Percentiles rank a stretch among this genome's conserved stretches.
phyloP scores from a whole-genome alignment of 78 protist genomes.

The Salpingoeca rosetta region DNA sequence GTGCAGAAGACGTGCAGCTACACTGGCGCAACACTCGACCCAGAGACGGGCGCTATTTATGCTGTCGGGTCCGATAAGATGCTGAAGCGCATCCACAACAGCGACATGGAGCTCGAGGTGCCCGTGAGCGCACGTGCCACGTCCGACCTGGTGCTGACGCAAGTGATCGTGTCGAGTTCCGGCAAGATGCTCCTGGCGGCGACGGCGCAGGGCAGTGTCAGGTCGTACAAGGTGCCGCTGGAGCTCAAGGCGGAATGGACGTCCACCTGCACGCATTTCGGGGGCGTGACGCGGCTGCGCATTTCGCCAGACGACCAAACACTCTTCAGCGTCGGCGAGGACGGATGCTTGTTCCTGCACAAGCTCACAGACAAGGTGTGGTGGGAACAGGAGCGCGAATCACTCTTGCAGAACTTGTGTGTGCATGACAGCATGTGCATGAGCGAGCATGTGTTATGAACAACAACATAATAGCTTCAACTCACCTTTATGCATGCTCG shows the following conservation, averaged over 20 bases:
- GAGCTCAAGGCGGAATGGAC: background rate
- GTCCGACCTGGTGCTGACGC: background rate
- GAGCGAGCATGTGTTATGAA: too few relatives aligned
- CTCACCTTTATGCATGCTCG: too few relatives aligned
- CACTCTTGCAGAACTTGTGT: too few relatives aligned
- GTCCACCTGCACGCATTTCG: constrained; percentile 4
- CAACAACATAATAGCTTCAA: too few relatives aligned
- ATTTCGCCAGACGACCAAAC: constrained; percentile 33
- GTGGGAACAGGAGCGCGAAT: too few relatives aligned
- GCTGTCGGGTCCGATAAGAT: constrained; percentile 47
- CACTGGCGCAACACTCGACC: constrained; percentile 8
- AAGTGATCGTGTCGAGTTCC: constrained; percentile 26
- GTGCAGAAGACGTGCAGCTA: constrained; percentile 37
- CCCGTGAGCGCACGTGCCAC: background rate
- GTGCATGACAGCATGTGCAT: too few relatives aligned
- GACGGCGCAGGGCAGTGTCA: constrained; percentile 29
- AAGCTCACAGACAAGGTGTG: constrained; percentile 35
- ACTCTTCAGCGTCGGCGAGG: constrained; percentile 45
- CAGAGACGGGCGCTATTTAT: background rate
- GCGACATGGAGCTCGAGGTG: background rate
- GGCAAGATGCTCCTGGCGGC: constrained; percentile 35
- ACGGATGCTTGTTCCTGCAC: constrained; percentile 32
- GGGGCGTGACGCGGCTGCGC: constrained; percentile 22
- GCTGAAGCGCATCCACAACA: background rate
- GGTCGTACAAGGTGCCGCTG: constrained; percentile 34